Evolutionary conservation across 192 early-diverging fungal genomes (phyloP), one percentile per base, ranked within the genome.

Genomic region (Coemansia sp.): DNA sequence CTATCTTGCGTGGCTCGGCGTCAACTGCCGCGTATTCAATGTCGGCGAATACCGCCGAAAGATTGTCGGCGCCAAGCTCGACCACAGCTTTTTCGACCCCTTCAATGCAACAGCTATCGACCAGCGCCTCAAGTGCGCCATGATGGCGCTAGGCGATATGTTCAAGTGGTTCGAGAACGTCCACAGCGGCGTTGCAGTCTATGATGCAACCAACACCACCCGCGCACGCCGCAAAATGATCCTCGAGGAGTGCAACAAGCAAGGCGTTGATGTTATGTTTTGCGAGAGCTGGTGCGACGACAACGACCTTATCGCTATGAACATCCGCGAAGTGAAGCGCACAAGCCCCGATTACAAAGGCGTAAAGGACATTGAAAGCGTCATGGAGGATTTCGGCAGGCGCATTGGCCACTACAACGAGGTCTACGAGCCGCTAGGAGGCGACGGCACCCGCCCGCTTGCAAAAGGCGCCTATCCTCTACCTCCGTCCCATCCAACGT

Each of bases 161-260:
- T 83, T 98, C 36, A 71, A 69, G 51, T 99, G 95, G 95, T 93
- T 98, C 66, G 87, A 90, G 58, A 86, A 88, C 64, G 89, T 92
- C 30, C 80, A 89, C 35, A 92, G 89, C 24, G 88, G 91, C 23
- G 93, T 98, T 26, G 96, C 94, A 0, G 83, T 98, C n/a, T 98
- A 98, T 70, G 98, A 99, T 76, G 98, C 97, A 34, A 99, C 98
- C 14, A 99, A 99, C 76, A 93, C 94, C 36, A 99, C 98, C 4
- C 84, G 75, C 11, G 87, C 90, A 30, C 85, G 98, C 62, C 78
- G 98, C 60, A 72, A 85, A 62, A 85, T 88, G 76, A 85, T 98
- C 18, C 69, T 89, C 36, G 87, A 92, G n/a, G 73, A 83, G 36
- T 93, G 92, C 67, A 80, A 85, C 12, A 86, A 86, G 61, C 78